A percentile compares a stretch with the other conserved stretches of the same genome.
These are phyloP conservation scores for Meripilus lineatus DNA, from an alignment of 1,284 basidiomycete species.

Conservation along the genomic window DNA sequence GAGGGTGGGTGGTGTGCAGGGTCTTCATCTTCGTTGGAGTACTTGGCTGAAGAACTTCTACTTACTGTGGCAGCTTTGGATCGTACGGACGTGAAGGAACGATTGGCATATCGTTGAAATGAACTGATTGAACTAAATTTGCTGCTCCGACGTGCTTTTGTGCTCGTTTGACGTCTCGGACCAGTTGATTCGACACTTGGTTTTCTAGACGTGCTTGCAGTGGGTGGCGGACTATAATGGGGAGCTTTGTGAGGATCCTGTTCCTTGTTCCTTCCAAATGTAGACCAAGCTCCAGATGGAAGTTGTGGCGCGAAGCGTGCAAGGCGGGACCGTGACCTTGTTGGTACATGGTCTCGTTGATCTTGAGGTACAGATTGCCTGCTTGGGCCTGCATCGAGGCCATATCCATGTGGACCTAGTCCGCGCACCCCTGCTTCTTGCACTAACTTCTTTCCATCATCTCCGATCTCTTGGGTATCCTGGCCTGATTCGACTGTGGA, in stretches of 20 bases:
- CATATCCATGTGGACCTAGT: too few species aligned
- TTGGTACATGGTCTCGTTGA: too few species aligned
- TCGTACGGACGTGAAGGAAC: slow-evolving; percentile 4
- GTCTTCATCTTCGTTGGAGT: slow-evolving; percentile 7
- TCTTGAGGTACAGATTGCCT: too few species aligned
- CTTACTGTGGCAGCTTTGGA: slow-evolving; percentile 7
- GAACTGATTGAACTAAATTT: slow-evolving; percentile 4
- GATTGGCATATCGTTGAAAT: not conserved
- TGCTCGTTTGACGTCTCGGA: slow-evolving; percentile 8
- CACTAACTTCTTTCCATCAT: not conserved
- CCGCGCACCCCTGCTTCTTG: not conserved
- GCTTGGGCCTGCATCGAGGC: too few species aligned
- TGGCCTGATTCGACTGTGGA: slow-evolving; percentile 5
- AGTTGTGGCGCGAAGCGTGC: not conserved
- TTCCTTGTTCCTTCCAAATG: not conserved
- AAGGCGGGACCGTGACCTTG: not conserved
- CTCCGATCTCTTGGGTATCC: not conserved
- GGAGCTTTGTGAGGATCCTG: not conserved
- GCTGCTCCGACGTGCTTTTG: slow-evolving; percentile 2
- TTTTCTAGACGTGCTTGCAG: slow-evolving; percentile 17
- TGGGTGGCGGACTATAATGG: slow-evolving; percentile 7
- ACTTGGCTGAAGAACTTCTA: slow-evolving; percentile 8
- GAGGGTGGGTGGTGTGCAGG: slow-evolving; percentile 9
- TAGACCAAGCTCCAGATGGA: not conserved
- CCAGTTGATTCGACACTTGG: slow-evolving; percentile 18